These are phyloP conservation scores for Amanita exitialis DNA, from an alignment of 768 basidiomycete genomes.

Conservation along the genomic window DNA sequence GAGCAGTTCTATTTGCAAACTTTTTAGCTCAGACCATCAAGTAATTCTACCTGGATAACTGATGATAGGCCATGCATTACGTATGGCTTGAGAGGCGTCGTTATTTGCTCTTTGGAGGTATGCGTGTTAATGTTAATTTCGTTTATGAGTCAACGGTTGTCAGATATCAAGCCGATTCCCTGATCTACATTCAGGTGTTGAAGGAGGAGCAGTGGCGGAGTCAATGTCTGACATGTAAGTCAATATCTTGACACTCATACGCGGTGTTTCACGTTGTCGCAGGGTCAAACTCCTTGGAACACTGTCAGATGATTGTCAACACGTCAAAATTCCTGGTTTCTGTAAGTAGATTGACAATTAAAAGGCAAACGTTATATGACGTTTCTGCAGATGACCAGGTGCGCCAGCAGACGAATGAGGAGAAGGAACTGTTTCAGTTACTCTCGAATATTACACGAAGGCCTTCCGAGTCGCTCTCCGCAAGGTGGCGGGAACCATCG, in stretches of 20 bases:
- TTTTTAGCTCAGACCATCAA: constrained; percentile 15
- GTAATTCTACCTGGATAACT: constrained; percentile 96
- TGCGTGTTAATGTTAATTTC: background rate
- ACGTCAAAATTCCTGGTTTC: constrained; percentile 69
- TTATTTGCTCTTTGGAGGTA: constrained; percentile 78
- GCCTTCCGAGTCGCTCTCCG: constrained; percentile 57
- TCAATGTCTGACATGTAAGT: constrained; percentile 87
- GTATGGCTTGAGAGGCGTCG: constrained; percentile 89
- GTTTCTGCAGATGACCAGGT: constrained; percentile 62
- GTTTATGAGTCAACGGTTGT: background rate
- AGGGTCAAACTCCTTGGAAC: constrained; percentile 76
- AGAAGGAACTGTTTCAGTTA: constrained; percentile 56
- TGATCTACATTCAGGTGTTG: constrained; percentile 89
- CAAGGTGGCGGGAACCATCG: constrained; percentile 86
- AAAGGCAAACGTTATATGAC: background rate
- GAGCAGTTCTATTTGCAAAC: background rate
- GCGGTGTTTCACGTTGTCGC: constrained; percentile 1
- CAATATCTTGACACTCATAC: background rate
- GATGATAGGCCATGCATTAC: constrained; percentile 90
- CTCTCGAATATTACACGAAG: constrained; percentile 61
- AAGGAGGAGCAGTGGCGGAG: constrained; percentile 81
- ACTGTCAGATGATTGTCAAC: constrained; percentile 45
- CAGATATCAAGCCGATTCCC: constrained; percentile 65
- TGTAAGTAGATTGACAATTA: constrained; percentile 43
- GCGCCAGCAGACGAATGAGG: constrained; percentile 54